Base-by-base conservation (phyloP, 805 yeast species). In the Saccharomyces cerevisiae region DNA sequence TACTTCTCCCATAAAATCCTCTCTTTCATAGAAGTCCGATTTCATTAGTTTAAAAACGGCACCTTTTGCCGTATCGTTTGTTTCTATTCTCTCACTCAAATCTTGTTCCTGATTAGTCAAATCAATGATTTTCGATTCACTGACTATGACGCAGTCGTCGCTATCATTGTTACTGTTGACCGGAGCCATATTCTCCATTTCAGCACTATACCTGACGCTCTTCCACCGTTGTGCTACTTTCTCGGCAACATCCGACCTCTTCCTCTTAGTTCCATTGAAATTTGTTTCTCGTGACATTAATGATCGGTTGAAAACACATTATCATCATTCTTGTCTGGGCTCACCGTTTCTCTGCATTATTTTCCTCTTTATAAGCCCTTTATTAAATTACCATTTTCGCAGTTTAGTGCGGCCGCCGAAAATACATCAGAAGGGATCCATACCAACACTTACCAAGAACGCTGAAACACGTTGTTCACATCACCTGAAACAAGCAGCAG, bases 1-100 rank as follows among this genome's bases (percentile, higher is more conserved):
- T 1, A 68, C 53, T 14, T 51, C 29, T 2, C 47, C 31, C 31
- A 27, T 17, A n/a, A 28, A 49, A 30, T 10, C 26, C 6, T 5
- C 14, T 10, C 8, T 46, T 41, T 67, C 71, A 46, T 61, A 65
- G 1, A 59, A 46, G 0, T 54, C 59, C 2, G 70, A 67, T 49
- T 53, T 56, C 13, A 67, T 48, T 6, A 68, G 52, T 50, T 54
- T 62, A 54, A 68, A 67, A 6, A 58, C n/a, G 43, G 41, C 31
- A 26, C 30, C 22, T 13, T 11, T 21, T 32, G 29, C 4, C 17
- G 21, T 27, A n/a, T 24, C 27, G 13, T 36, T 28, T 9, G 11
- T 14, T 14, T 14, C 17, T 28, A 17, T 47, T 17, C 26, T 28
- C 27, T n/a, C 47, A 13, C 29, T 28, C 28, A 29, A 10, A 11